Evolutionary conservation across 192 early-diverging fungal genomes (phyloP).

Genomic region (Powellomyces hirtus): DNA sequence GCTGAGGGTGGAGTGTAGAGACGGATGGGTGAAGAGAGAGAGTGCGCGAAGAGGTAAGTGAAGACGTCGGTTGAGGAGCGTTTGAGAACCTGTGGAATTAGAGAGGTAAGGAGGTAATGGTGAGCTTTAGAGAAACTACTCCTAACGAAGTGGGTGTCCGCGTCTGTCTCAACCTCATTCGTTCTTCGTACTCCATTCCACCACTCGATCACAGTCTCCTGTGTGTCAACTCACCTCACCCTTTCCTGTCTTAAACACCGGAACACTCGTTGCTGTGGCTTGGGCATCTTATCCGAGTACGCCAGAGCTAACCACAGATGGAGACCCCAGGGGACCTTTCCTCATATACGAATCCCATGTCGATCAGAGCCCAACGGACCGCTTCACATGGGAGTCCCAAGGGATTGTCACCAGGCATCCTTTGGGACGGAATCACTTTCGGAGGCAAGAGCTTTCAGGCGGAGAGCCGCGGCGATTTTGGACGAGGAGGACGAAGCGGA

Average conservation of each 20-base stretch:
- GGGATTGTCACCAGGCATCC: constrained; percentile 27
- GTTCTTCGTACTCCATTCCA: no score
- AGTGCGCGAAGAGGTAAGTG: constrained; percentile 46
- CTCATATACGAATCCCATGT: constrained; percentile 34
- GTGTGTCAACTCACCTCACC: constrained; percentile 36
- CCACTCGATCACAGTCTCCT: background rate
- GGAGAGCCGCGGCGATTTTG: constrained; percentile 5
- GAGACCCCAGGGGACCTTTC: constrained; percentile 37
- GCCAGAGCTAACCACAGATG: constrained; percentile 33
- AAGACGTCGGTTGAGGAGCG: constrained; percentile 40
- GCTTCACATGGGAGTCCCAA: constrained; percentile 37
- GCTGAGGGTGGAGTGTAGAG: constrained; percentile 34
- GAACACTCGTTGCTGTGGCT: constrained; percentile 33
- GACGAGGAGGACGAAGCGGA: no score
- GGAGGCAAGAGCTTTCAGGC: constrained; percentile 11
- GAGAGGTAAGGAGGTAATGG: no score
- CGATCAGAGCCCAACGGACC: constrained; percentile 46
- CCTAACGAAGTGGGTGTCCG: no score
- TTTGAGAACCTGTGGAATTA: constrained; percentile 38
- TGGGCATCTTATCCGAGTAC: constrained; percentile 34
- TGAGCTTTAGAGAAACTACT: no score
- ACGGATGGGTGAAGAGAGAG: constrained; percentile 39
- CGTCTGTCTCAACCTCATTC: no score
- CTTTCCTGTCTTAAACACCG: constrained; percentile 39
- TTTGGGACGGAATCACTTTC: background rate